These are phyloP conservation scores for Neurospora africana DNA, from an alignment of 495 filamentous ascomycete genomes.

Conservation along the genomic window DNA sequence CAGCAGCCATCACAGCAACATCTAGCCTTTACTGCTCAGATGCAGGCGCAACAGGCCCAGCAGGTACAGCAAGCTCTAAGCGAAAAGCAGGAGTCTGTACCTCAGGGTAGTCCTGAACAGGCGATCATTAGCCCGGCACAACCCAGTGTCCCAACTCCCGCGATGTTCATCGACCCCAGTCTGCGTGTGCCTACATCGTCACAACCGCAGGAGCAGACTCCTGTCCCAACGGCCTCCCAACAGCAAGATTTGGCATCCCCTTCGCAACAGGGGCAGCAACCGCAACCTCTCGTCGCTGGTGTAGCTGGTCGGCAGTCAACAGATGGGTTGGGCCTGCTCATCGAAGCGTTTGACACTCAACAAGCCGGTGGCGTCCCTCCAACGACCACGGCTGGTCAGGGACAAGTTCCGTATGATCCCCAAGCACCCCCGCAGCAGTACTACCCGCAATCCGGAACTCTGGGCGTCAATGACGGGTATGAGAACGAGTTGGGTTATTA, in stretches of 20 bases:
- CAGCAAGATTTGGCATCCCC: neutral
- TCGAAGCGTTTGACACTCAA: constrained; percentile 23
- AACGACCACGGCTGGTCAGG: neutral
- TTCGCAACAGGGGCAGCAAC: constrained; percentile 1
- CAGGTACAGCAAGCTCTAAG: neutral
- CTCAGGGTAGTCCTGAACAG: neutral
- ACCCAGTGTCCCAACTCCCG: neutral
- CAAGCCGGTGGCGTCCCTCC: constrained; percentile 1
- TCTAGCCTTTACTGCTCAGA: neutral
- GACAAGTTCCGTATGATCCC: constrained; percentile 12
- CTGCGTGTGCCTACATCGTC: constrained; percentile 11
- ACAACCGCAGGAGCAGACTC: constrained; percentile 3
- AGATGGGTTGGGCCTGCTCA: constrained; percentile 19
- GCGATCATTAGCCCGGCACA: neutral
- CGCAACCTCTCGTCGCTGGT: neutral
- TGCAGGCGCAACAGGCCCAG: neutral
- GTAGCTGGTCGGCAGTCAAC: constrained; percentile 9
- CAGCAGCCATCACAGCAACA: neutral
- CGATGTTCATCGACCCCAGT: constrained; percentile 15
- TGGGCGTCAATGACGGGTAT: constrained; percentile 20
- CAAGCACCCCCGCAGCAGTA: constrained; percentile 11
- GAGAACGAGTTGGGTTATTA: constrained; percentile 23
- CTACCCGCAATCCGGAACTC: constrained; percentile 8
- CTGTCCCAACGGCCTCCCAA: neutral
- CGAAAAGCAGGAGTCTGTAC: neutral